Percentiles rank a stretch among this genome's conserved stretches.
Conservation (phyloP, 805 yeast genomes). For the Wickerhamiella nectarea region DNA sequence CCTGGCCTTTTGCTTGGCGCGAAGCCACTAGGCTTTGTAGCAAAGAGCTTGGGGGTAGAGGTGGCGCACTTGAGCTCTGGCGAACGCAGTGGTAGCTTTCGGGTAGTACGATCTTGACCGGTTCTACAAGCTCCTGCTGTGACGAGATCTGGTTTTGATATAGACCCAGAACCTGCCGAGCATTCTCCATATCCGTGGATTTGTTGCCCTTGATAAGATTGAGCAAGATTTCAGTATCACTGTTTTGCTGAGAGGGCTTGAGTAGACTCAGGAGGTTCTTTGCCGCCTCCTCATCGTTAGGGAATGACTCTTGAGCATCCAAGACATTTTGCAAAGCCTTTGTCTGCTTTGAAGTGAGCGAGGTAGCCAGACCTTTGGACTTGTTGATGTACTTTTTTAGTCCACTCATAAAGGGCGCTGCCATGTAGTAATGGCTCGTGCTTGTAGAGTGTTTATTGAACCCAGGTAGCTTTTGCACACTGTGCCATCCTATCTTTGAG, state of each 20-base stretch:
- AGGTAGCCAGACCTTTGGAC: conserved; percentile 22
- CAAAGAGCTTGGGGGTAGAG: conserved; percentile 18
- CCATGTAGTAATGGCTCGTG: conserved; percentile 23
- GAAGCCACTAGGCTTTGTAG: conserved; percentile 16
- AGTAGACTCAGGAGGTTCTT: conserved; percentile 14
- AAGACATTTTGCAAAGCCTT: conserved; percentile 23
- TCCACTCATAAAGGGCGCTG: conserved; percentile 28
- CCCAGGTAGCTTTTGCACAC: conserved; percentile 24
- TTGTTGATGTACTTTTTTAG: conserved; percentile 24
- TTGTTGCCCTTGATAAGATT: conserved; percentile 19
- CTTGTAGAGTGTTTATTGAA: conserved; percentile 15
- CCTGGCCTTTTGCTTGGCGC: conserved; percentile 9
- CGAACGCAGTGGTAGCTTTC: conserved; percentile 1
- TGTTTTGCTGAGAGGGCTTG: conserved; percentile 2
- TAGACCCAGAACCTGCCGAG: conserved; percentile 23
- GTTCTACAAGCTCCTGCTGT: conserved; percentile 7
- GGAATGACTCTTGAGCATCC: conserved; percentile 14
- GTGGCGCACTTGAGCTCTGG: neutral
- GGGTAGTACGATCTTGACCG: conserved; percentile 6
- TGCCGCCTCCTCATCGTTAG: conserved; percentile 13
- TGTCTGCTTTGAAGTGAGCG: conserved; percentile 20
- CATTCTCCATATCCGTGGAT: conserved; percentile 19
- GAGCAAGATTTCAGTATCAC: conserved; percentile 19
- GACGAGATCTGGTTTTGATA: conserved; percentile 18
- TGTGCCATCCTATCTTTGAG: conserved; percentile 61